phyloP scores from a whole-genome alignment of 257 asterid genomes.

The Nicotiana tabacum region DNA sequence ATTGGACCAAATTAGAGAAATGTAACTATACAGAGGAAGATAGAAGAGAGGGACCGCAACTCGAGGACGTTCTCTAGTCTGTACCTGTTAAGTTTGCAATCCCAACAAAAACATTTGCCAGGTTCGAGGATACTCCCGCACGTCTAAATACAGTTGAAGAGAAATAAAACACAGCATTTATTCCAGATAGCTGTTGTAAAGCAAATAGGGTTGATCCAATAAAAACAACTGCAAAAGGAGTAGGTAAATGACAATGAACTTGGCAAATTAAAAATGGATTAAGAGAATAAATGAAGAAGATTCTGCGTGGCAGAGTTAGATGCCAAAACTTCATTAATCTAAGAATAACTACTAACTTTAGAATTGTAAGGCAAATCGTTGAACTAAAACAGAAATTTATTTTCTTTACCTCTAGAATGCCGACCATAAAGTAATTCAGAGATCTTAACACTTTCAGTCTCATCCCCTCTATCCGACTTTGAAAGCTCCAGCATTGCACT shows the following conservation, averaged over 20 bases:
- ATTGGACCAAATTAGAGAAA: not conserved
- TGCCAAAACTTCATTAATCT: not conserved
- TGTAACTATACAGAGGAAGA: not conserved
- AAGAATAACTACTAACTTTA: not conserved
- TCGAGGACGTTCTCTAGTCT: not conserved
- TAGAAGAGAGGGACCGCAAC: not conserved
- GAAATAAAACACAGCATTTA: constrained; percentile 98
- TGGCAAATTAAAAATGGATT: constrained; percentile 20
- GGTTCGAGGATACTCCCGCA: constrained; percentile 88
- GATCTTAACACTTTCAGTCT: constrained; percentile 38
- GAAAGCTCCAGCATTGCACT: constrained; percentile 73
- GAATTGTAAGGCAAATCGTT: not conserved
- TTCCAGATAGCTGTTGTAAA: constrained; percentile 99
- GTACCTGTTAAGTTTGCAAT: constrained; percentile 68
- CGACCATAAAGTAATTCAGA: constrained; percentile 65
- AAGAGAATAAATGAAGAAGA: not conserved
- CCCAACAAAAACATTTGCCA: constrained; percentile 80
- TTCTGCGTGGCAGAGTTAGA: not conserved
- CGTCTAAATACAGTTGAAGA: constrained; percentile 99
- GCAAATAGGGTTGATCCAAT: constrained; percentile 97
- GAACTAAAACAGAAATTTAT: not conserved
- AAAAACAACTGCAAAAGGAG: constrained; percentile 96
- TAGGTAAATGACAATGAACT: constrained; percentile 37
- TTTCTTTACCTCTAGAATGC: constrained; percentile 66
- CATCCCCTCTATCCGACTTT: constrained; percentile 72